Conservation (phyloP, 306 rosid species). For the Dryas drummondii region DNA sequence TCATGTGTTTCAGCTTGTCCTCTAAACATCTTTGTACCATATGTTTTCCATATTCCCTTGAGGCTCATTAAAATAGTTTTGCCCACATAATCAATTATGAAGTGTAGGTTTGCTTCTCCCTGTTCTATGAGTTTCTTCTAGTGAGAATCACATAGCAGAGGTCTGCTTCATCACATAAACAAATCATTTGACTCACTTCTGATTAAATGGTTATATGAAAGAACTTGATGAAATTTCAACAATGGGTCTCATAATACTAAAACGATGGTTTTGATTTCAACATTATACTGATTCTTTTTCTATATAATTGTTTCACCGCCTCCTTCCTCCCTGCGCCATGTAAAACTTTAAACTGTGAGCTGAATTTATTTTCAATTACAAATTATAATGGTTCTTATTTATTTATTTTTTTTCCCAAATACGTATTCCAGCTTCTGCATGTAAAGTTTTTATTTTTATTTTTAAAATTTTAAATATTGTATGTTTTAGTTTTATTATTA, state of each 20-base stretch:
- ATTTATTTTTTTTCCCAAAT: too few species aligned
- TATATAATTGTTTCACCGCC: background rate
- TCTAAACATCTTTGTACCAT: background rate
- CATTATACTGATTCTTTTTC: background rate
- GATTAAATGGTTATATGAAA: conserved; percentile 1
- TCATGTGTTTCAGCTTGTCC: too few species aligned
- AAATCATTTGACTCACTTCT: background rate
- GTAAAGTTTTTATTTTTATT: too few species aligned
- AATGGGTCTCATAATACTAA: background rate
- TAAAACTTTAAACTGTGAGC: too few species aligned
- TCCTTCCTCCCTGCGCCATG: too few species aligned
- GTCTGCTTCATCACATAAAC: background rate
- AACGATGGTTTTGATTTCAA: background rate
- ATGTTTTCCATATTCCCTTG: background rate
- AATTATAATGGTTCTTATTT: too few species aligned
- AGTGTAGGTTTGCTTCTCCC: background rate
- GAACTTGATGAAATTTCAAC: background rate
- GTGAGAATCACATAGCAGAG: background rate
- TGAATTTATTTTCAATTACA: too few species aligned
- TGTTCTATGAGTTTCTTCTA: background rate
- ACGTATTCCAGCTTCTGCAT: too few species aligned
- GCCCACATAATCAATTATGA: background rate
- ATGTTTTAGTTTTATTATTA: background rate
- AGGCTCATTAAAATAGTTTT: background rate
- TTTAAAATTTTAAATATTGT: too few species aligned